Conservation (phyloP, 1,284 basidiomycete species). For the Tetrapyrgos nigripes region DNA sequence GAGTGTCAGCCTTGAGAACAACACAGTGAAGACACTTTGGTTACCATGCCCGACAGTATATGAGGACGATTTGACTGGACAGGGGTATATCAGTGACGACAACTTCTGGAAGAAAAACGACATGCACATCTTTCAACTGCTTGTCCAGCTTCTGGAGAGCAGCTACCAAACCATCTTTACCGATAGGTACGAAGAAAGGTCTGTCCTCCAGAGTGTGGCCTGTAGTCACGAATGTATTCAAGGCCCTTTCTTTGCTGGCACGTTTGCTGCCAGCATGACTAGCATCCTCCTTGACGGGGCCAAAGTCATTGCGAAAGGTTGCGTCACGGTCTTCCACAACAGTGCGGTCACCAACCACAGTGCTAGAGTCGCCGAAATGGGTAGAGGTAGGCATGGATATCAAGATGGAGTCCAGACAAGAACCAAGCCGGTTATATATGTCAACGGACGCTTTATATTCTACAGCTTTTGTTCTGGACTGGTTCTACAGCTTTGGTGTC, state of each 20-base stretch:
- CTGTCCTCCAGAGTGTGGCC: constrained; percentile 52
- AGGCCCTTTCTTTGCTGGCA: constrained; percentile 19
- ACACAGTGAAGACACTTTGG: neutral
- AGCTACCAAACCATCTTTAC: constrained; percentile 63
- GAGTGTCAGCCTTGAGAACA: neutral
- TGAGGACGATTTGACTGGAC: constrained; percentile 57
- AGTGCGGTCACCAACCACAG: constrained; percentile 40
- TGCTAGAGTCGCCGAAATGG: constrained; percentile 33
- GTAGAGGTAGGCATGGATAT: constrained; percentile 31
- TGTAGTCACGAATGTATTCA: constrained; percentile 32
- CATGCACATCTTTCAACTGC: constrained; percentile 57
- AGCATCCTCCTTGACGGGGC: constrained; percentile 18
- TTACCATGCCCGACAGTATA: constrained; percentile 54
- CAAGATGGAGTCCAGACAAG: neutral
- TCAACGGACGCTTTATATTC: neutral
- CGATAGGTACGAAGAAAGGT: constrained; percentile 73
- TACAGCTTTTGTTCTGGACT: neutral
- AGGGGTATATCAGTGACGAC: constrained; percentile 11
- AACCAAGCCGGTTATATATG: no score
- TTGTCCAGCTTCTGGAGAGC: constrained; percentile 71
- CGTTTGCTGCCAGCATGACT: constrained; percentile 10
- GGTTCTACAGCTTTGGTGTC: neutral
- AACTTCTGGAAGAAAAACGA: constrained; percentile 1
- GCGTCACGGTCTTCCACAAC: constrained; percentile 17
- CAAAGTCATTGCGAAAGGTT: constrained; percentile 24